Conservation (phyloP, 78 protist genomes). For the Guillardia theta region DNA sequence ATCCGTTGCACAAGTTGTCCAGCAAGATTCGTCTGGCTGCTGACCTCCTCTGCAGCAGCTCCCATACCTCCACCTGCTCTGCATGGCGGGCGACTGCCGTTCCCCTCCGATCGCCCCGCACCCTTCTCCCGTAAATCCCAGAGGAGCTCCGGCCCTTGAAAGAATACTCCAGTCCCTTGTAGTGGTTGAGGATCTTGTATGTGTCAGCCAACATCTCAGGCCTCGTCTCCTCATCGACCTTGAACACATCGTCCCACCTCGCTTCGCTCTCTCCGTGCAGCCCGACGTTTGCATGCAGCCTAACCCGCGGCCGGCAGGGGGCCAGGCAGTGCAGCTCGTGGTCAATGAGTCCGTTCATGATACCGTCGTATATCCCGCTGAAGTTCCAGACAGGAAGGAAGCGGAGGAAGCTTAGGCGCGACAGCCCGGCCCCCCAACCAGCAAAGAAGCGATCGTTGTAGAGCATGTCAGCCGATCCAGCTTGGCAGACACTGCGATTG, state of each 20-base stretch:
- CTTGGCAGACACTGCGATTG: neutral
- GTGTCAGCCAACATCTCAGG: no score
- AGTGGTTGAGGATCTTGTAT: no score
- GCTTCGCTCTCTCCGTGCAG: neutral
- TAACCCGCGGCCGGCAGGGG: neutral
- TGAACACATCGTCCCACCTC: neutral
- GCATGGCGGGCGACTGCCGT: neutral
- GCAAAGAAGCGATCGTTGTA: neutral
- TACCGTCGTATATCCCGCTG: slow-evolving; percentile 30
- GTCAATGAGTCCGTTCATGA: neutral
- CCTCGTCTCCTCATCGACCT: no score
- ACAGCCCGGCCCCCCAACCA: neutral
- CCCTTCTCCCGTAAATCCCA: neutral
- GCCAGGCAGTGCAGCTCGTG: neutral
- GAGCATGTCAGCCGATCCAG: neutral
- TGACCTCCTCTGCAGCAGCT: neutral
- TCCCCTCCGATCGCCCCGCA: neutral
- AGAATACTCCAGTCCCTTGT: no score
- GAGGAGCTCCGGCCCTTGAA: neutral
- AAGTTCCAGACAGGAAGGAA: neutral
- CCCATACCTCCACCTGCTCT: neutral
- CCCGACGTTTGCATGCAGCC: neutral
- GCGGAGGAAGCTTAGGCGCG: neutral
- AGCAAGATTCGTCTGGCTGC: neutral
- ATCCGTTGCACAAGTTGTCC: no score